Conservation (phyloP, 164 flowering plant genomes). For the Vitis riparia region DNA sequence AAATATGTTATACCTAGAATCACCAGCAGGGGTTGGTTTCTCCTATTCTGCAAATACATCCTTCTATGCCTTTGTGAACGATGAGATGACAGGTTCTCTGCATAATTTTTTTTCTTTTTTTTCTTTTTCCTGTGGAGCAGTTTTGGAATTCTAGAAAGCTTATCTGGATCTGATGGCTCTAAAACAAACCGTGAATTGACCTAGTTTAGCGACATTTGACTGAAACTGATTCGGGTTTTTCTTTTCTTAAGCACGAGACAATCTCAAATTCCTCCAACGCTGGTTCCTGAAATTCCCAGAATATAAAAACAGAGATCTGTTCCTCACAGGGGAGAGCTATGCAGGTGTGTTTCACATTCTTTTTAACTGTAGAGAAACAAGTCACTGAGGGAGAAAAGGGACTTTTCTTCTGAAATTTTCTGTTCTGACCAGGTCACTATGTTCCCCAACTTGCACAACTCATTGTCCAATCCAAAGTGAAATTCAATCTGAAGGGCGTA, state of each 20-base stretch:
- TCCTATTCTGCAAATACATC: conserved; percentile 38
- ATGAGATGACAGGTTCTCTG: conserved; percentile 36
- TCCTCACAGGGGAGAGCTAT: conserved; percentile 46
- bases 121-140: too few species aligned
- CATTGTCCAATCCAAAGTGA: conserved; percentile 24
- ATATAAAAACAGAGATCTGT: conserved; percentile 33
- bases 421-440: conserved; percentile 37
- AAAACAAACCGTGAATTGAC: too few species aligned
- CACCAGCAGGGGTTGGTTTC: conserved; percentile 54
- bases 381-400: neutral
- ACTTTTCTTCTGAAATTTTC: neutral
- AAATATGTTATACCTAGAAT: conserved; percentile 43
- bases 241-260: conserved; percentile 22
- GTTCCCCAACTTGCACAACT: conserved; percentile 49
- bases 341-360: conserved; percentile 20
- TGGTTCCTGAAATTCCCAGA: conserved; percentile 42
- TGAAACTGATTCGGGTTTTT: neutral
- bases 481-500: conserved; percentile 37
- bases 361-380: neutral
- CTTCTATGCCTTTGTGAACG: conserved; percentile 27
- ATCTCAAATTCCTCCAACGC: conserved; percentile 28
- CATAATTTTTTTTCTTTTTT: neutral
- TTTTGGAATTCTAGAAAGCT: too few species aligned
- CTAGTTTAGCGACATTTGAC: too few species aligned
- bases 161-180: too few species aligned